Evolutionary conservation across 2,329 filamentous ascomycete species (phyloP).

Genomic region (Cercospora sp.): DNA sequence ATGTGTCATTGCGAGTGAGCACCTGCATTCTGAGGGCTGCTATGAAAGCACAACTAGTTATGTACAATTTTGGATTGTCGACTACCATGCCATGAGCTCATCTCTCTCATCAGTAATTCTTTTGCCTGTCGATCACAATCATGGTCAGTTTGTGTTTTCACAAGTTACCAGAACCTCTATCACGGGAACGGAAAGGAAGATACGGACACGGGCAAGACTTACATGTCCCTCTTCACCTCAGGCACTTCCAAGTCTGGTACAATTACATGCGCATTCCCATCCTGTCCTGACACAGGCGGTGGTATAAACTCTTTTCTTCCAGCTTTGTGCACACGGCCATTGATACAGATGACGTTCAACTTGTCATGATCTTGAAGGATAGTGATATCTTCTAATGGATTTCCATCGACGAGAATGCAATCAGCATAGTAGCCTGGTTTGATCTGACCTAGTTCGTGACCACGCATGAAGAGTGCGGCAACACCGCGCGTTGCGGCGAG

Average conservation of each 20-base stretch:
- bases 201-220: no score
- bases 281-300: conserved; percentile 7
- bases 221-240: conserved; percentile 7
- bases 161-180: no score
- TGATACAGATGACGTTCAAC: conserved; percentile 51
- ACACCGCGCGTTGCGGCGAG: conserved; percentile 53
- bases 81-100: no score
- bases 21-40: no score
- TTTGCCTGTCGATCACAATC: no score
- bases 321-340: conserved; percentile 50
- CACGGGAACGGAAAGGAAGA: no score
- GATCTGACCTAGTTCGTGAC: conserved; percentile 52
- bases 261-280: conserved; percentile 2
- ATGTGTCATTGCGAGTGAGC: no score
- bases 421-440: conserved; percentile 51
- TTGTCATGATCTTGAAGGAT: conserved; percentile 49
- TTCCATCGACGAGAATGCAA: conserved; percentile 50
- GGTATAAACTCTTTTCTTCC: conserved; percentile 27
- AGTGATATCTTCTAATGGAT: conserved; percentile 54
- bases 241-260: conserved; percentile 1
- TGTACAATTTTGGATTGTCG: no score
- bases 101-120: no score
- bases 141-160: no score
- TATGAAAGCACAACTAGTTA: no score
- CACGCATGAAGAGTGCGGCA: conserved; percentile 50